These are phyloP conservation scores for Malus hybrid DNA, from an alignment of 331 rosid genomes.

Conservation along the genomic window DNA sequence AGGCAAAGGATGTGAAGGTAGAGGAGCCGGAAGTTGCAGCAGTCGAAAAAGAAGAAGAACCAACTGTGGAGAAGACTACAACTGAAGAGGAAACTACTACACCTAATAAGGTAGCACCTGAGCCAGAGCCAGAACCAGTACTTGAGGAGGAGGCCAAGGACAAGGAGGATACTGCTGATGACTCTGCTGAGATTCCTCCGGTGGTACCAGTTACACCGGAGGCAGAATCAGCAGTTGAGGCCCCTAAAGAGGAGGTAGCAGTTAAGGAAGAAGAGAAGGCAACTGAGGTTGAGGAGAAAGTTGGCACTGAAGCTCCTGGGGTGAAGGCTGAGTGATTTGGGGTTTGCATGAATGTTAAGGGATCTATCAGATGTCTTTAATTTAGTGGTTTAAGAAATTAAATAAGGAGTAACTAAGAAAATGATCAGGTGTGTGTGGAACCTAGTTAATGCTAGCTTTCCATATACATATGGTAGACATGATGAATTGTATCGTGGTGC, in stretches of 20 bases:
- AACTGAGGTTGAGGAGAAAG: constrained; percentile 24
- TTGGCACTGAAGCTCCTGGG: constrained; percentile 7
- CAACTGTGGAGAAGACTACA: background rate
- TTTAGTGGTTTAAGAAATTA: background rate
- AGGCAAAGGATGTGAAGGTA: constrained; percentile 2
- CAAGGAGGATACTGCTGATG: constrained; percentile 6
- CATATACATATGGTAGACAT: background rate
- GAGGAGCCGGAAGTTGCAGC: constrained; percentile 9
- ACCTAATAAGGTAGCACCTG: too few relatives aligned
- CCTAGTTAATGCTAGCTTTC: background rate
- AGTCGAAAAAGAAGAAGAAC: background rate
- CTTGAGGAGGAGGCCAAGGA: constrained; percentile 26
- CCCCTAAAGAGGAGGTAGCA: constrained; percentile 29
- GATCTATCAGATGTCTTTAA: background rate
- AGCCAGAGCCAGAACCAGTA: background rate
- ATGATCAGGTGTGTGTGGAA: background rate
- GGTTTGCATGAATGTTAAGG: too few relatives aligned
- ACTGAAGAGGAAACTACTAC: too few relatives aligned
- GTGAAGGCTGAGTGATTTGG: constrained; percentile 16
- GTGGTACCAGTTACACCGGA: constrained; percentile 1
- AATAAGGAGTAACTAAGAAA: background rate
- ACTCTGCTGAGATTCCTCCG: background rate
- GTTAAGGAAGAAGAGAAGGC: constrained; percentile 27
- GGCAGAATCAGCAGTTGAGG: constrained; percentile 17
- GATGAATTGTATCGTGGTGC: background rate